Percentiles rank a stretch among this genome's conserved stretches.
Conservation (phyloP, 345 rosid genomes). For the Eucalyptus tenuipes region DNA sequence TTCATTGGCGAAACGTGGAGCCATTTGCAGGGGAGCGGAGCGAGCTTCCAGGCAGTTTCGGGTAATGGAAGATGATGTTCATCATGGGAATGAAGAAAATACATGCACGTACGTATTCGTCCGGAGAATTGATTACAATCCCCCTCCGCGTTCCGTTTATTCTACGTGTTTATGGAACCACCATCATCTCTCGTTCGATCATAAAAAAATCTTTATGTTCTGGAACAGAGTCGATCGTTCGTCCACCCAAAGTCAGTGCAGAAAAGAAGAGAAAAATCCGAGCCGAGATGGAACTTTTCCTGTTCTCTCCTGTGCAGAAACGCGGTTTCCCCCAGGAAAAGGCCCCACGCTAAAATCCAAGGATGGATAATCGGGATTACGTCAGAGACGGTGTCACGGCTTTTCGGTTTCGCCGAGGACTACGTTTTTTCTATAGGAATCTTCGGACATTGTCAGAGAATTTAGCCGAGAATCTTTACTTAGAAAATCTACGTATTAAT, state of each 20-base stretch:
- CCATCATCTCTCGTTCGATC: neutral
- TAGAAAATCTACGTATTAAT: too few species aligned
- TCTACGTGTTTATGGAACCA: neutral
- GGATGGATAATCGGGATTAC: neutral
- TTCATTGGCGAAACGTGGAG: neutral
- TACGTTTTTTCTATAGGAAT: neutral
- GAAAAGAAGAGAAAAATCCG: neutral
- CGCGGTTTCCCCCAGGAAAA: neutral
- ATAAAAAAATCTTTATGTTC: neutral
- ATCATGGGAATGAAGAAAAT: neutral
- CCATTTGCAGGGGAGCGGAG: neutral
- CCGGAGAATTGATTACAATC: neutral
- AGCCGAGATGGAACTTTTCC: neutral
- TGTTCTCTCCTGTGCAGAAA: neutral
- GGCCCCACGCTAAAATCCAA: neutral
- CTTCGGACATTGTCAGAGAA: neutral
- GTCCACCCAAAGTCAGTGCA: neutral
- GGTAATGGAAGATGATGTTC: neutral
- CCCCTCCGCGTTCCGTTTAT: neutral
- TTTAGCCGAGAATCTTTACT: neutral
- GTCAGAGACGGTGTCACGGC: neutral
- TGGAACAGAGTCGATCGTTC: neutral
- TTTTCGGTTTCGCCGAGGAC: neutral
- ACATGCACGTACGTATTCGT: neutral
- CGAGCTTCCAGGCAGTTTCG: conserved; percentile 32